Evolutionary conservation across 768 basidiomycete species (phyloP).

Genomic region (Ramaria sp.): DNA sequence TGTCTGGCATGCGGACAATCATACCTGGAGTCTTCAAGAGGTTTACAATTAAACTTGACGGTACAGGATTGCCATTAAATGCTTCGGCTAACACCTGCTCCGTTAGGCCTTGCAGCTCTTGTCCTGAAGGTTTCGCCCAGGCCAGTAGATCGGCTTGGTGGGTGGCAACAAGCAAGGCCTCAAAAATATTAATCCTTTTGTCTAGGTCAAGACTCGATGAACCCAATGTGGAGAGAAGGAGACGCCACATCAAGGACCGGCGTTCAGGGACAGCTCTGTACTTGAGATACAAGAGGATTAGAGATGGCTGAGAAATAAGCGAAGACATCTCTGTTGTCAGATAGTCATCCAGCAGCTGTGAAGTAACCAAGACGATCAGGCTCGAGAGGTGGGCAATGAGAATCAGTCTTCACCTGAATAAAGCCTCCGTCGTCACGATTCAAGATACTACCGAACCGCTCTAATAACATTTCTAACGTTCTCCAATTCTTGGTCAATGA

Average conservation of each 20-base stretch:
- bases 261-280: slow-evolving; percentile 25
- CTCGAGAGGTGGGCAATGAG: background rate
- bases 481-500: background rate
- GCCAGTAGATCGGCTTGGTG: slow-evolving; percentile 28
- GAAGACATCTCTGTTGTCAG: slow-evolving; percentile 24
- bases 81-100: slow-evolving; percentile 28
- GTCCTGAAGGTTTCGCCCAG: slow-evolving; percentile 32
- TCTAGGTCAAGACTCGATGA: slow-evolving; percentile 4
- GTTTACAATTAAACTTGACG: slow-evolving; percentile 23
- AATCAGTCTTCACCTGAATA: slow-evolving; percentile 29
- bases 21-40: slow-evolving; percentile 34
- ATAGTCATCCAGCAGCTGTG: slow-evolving; percentile 36
- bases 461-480: slow-evolving; percentile 33
- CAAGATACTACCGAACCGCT: slow-evolving; percentile 39
- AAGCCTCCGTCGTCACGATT: slow-evolving; percentile 35
- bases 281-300: slow-evolving; percentile 43
- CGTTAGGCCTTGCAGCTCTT: slow-evolving; percentile 36
- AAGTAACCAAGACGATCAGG: background rate
- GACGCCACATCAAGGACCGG: slow-evolving; percentile 33
- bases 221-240: slow-evolving; percentile 32
- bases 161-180: slow-evolving; percentile 31
- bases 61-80: slow-evolving; percentile 18
- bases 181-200: slow-evolving; percentile 21
- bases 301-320: slow-evolving; percentile 31
- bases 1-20: slow-evolving; percentile 9